phyloP scores from a whole-genome alignment of 768 basidiomycete genomes.

The Boletellus emodensis region DNA sequence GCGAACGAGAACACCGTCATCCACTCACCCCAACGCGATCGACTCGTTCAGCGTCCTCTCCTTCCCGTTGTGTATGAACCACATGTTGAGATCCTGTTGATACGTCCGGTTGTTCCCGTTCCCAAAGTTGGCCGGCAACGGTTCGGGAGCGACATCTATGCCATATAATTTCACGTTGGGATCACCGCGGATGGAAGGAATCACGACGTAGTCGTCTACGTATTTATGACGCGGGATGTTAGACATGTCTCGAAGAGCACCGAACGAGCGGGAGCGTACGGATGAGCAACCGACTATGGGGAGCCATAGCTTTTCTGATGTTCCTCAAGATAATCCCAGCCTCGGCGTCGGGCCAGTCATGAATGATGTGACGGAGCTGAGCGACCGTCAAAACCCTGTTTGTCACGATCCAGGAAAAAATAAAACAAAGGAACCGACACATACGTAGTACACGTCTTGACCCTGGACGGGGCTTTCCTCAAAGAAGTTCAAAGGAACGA shows the following conservation, averaged over 20 bases:
- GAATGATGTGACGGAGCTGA: constrained; percentile 29
- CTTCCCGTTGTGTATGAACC: constrained; percentile 37
- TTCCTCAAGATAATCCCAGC: constrained; percentile 29
- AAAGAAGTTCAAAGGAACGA: neutral
- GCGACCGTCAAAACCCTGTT: too few species aligned
- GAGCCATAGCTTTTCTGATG: constrained; percentile 26
- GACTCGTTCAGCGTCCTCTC: constrained; percentile 43
- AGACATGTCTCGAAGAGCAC: neutral
- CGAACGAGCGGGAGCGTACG: constrained; percentile 19
- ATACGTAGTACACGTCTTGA: constrained; percentile 26
- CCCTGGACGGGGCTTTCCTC: constrained; percentile 9
- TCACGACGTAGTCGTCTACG: constrained; percentile 23
- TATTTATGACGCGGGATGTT: neutral
- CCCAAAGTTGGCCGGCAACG: constrained; percentile 38
- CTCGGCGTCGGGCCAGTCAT: constrained; percentile 37
- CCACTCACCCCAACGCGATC: constrained; percentile 30
- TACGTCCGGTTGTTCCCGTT: constrained; percentile 39
- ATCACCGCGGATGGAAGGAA: constrained; percentile 6
- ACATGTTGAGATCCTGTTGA: constrained; percentile 46
- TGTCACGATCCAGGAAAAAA: neutral
- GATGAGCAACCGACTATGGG: constrained; percentile 31
- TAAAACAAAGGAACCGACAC: neutral
- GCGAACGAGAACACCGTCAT: neutral
- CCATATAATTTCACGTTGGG: constrained; percentile 3
- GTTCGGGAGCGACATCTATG: constrained; percentile 37